Evolutionary conservation across 1,139 yeast genomes (phyloP), one percentile per base, ranked within the genome.

Genomic region (Kodamaea suecica): DNA sequence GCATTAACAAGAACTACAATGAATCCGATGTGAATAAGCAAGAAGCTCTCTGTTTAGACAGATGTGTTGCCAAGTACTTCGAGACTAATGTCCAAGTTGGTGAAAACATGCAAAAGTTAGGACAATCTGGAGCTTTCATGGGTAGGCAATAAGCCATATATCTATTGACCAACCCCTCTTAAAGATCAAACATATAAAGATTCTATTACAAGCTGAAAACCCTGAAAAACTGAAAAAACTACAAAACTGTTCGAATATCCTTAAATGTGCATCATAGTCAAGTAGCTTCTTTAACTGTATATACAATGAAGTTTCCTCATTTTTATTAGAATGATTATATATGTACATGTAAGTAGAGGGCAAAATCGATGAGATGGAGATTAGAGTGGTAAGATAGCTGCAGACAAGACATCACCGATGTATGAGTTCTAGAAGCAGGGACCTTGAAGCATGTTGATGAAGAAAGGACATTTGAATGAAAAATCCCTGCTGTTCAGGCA

Each of bases 1-100:
- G 99, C 68, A 84, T 92, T 58, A 68, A 66, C 54, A 67, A 64
- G 47, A 42, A 60, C 15, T 90, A 90, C 69, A 56, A 62, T 40
- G 94, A 86, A 40, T 84, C 92, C 37, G 94, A 84, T 23, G 72
- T 92, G 47, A 76, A 75, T 66, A 87, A 86, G 70, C 80, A 75
- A 53, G 98, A 92, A 66, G 79, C 92, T 31, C 73, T 86, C 39
- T 92, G 99, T 63, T 75, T 94, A 49, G 99, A 92, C 68, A 82
- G 98, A 73, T 92, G 99, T 70, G 98, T 92, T 44, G 79, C 95
- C 53, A 92, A 92, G 66, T 92, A 92, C 66, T 94, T 94, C 52
- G 97, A 88, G 53, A 88, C 95, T 48, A 92, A 92, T 61, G 94
- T 87, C 47, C 85, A 88, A 68, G 96, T 94, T 46, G 97, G 97